These are phyloP conservation scores for Calonectria honghensis DNA, from an alignment of 2,329 filamentous ascomycete genomes.

Conservation along the genomic window DNA sequence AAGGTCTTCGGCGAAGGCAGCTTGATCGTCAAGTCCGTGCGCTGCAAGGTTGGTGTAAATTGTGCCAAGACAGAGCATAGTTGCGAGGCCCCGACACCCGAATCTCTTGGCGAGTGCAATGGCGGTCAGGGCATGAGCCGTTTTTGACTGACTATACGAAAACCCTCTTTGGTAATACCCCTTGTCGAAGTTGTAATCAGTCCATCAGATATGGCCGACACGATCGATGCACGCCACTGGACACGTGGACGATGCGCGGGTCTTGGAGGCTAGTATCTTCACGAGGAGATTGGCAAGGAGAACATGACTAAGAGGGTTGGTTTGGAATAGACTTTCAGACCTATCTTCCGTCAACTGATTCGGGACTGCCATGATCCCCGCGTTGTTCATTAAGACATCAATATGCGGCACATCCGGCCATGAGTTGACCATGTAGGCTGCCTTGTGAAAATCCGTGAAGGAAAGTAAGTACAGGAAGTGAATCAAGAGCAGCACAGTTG, in stretches of 20 bases:
- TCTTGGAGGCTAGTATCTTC: constrained; percentile 59
- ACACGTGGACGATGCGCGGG: constrained; percentile 62
- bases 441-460: constrained; percentile 55
- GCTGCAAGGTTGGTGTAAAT: constrained; percentile 27
- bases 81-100: constrained; percentile 34
- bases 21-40: background rate
- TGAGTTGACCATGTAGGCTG: constrained; percentile 46
- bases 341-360: constrained; percentile 58
- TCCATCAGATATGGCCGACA: constrained; percentile 55
- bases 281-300: constrained; percentile 65
- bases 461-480: constrained; percentile 55
- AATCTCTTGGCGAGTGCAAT: constrained; percentile 46
- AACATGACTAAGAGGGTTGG: constrained; percentile 67
- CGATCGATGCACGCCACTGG: constrained; percentile 52
- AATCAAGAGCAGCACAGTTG: too few relatives aligned
- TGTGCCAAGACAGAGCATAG: constrained; percentile 38
- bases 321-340: constrained; percentile 63
- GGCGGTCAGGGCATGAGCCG: constrained; percentile 49
- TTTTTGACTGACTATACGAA: constrained; percentile 60
- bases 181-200: constrained; percentile 55
- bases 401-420: constrained; percentile 34
- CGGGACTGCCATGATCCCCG: constrained; percentile 61
- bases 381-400: constrained; percentile 63
- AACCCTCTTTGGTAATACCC: constrained; percentile 51
- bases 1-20: background rate